phyloP scores from a whole-genome alignment of 2,329 filamentous ascomycete species.

The Apiospora kogelbergensis region DNA sequence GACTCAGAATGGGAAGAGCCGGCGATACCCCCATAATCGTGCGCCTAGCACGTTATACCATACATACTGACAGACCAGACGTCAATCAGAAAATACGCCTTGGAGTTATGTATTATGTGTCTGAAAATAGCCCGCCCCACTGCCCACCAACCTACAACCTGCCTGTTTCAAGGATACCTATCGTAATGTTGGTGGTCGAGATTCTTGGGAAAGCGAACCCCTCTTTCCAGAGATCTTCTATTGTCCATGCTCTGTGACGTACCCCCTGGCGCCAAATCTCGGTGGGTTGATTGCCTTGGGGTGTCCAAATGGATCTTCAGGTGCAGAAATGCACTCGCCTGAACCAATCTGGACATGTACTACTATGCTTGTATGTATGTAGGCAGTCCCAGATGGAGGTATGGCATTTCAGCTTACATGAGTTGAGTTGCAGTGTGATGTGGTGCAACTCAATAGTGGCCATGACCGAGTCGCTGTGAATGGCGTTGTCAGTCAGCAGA shows the following conservation, averaged over 20 bases:
- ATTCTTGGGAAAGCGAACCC: not conserved
- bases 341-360: not conserved
- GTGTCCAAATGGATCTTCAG: not conserved
- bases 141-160: too few species aligned
- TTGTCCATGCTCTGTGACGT: not conserved
- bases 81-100: not conserved
- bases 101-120: not conserved
- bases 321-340: not conserved
- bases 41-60: not conserved
- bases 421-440: not conserved
- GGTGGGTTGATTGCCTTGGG: not conserved
- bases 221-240: conserved; percentile 5
- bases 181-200: not conserved
- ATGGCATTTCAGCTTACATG: not conserved
- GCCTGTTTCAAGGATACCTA: not conserved
- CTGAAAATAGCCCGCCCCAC: not conserved
- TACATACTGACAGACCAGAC: not conserved
- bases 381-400: not conserved
- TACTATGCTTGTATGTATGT: not conserved
- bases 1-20: not conserved
- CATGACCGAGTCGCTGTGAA: not conserved
- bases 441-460: not conserved
- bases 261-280: not conserved
- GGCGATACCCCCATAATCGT: not conserved
- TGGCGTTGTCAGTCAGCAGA: conserved; percentile 3